These are phyloP conservation scores for Candida ficus DNA, from an alignment of 805 yeast genomes.

Conservation along the genomic window DNA sequence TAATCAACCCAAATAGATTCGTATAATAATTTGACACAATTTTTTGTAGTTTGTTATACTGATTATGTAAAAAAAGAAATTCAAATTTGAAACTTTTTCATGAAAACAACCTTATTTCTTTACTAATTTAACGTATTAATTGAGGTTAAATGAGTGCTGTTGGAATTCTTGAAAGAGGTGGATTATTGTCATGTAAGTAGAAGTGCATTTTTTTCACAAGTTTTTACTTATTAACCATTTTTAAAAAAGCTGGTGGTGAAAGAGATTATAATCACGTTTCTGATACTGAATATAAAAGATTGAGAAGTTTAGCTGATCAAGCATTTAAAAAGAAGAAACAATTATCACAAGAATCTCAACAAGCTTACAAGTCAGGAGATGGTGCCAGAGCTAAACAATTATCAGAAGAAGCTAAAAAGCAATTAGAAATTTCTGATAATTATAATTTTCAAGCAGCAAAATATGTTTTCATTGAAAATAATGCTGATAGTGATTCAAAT, in stretches of 20 bases:
- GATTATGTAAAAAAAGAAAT: neutral
- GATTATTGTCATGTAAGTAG: conserved; percentile 5
- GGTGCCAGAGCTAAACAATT: conserved; percentile 66
- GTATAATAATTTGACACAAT: neutral
- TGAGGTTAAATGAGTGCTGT: conserved; percentile 6
- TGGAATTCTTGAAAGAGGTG: conserved; percentile 8
- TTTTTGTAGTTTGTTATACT: no score
- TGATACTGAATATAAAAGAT: conserved; percentile 46
- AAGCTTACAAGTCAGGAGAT: conserved; percentile 73
- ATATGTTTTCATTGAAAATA: conserved; percentile 82
- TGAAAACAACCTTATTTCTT: no score
- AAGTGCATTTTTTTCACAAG: neutral
- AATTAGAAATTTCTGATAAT: conserved; percentile 55
- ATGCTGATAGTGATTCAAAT: conserved; percentile 75
- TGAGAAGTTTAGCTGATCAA: conserved; percentile 63
- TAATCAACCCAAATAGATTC: neutral
- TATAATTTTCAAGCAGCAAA: conserved; percentile 82
- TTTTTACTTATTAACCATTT: neutral
- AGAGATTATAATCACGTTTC: conserved; percentile 12
- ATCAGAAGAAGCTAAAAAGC: conserved; percentile 63
- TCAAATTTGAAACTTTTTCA: no score
- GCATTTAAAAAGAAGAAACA: conserved; percentile 54
- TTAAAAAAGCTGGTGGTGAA: conserved; percentile 4
- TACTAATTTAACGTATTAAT: no score
- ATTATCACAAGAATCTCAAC: conserved; percentile 63